Evolutionary conservation across 148 eudicot genomes (phyloP), one percentile per base, ranked within the genome.

Genomic region (Fagopyrum esculentum): DNA sequence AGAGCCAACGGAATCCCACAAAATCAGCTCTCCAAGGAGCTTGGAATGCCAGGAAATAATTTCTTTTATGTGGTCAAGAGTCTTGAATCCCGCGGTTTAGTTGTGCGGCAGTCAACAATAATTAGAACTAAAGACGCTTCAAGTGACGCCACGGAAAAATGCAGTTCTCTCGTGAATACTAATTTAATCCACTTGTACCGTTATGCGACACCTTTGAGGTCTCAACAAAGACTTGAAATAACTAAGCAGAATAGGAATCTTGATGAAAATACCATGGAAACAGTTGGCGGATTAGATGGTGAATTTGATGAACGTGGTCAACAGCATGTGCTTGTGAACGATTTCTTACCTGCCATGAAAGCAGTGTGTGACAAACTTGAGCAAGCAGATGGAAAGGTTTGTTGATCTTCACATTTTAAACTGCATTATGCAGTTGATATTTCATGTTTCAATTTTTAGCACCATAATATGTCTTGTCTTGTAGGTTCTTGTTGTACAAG

Each of bases 281-380:
- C 73, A 72, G 81, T 66, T 74, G 80, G 69, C 73, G 82, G 74
- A 80, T 84, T 73, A 55, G 87, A 76, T 56, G 84, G 81, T 35
- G 61, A 68, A 69, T 75, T 47, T 60, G 85, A 76, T 52, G 91
- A 85, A 81, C 68, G 78, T 78, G 78, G 73, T 29, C 86, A 81
- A 77, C 93, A 91, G 72, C 89, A 85, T 80, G 87, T 93, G 77
- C 85, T 57, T 74, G 88, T 95, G 78, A 90, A 87, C 50, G 97
- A 92, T 84, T 95, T 74, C 83, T 73, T 92, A 76, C 97, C 99
- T 49, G 89, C 87, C 44, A 35, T 95, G 55, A 88, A 89, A 81
- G 93, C 92, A 59, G 80, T 95, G 48, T 95, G 99, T 77, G 90
- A 90, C 75, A 90, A 87, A 84, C 97, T 95, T 80, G 97, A 90